Evolutionary conservation across 2,329 filamentous ascomycete species (phyloP), one percentile per base, ranked within the genome.

Genomic region (Ophiostoma tasmaniense): DNA sequence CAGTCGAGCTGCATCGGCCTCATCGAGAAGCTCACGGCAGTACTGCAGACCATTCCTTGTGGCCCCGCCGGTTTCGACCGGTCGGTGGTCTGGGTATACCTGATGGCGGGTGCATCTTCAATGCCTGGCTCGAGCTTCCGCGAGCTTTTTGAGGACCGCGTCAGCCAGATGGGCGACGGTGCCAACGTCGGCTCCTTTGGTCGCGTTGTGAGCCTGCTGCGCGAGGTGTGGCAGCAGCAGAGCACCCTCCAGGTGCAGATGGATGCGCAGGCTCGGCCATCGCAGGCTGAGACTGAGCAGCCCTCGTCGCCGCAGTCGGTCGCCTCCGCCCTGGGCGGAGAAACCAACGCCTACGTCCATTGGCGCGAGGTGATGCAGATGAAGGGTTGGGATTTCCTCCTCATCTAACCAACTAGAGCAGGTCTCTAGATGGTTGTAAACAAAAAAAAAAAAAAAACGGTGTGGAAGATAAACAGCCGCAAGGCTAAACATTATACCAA

Each of bases 311-410:
- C 61, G 42, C 25, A 66, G 8, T 64, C 65, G 6, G 25, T 66
- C 28, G 76, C 77, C 25, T 78, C 79, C 52, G 74, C 76, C 74
- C 59, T 78, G 59, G 39, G n/a, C 25, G 61, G 30, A 35, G 42
- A 61, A 17, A 52, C 20, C n/a, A 45, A 61, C 30, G 61, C 67
- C n/a, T 89, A 90, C 81, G 87, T 96, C 79, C 93, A 93, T 88
- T 98, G 94, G 94, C 86, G 94, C 81, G 91, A 96, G 80, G 87
- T 94, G 77, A 97, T 97, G 93, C 87, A 87, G 80, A 87, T 89
- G 81, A 95, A 94, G 82, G 88, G 88, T 74, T 97, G 92, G 93
- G 92, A 96, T 78, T 95, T 92, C 81, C 84, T 97, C 79, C 86
- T 97, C 79, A 93, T 97, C 80, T 97, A 73, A 59, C 97, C 79